Base-by-base conservation (phyloP, 2,329 filamentous ascomycete species). In the Xylaria multiplex region DNA sequence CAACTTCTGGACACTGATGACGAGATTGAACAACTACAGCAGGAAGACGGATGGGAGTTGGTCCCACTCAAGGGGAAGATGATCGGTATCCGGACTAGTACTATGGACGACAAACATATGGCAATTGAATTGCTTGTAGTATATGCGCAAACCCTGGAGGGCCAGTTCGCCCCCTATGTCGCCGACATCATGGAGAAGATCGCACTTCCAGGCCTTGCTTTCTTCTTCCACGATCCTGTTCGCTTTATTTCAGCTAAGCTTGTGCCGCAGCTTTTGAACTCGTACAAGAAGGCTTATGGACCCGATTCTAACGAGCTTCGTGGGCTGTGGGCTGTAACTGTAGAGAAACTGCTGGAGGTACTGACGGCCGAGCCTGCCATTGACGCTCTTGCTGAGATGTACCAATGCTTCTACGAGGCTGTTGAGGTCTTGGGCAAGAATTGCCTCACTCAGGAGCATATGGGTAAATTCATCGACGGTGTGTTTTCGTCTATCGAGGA, bases 171-270 rank as follows among this genome's bases (percentile, higher is more conserved):
- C 60, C 93, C 92, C 1, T 98, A 96, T 71, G 95, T 97, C 59
- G 85, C 90, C 50, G 91, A 97, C 66, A 96, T 97, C 65, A 96
- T 98, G 91, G 93, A 97, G 79, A 96, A 96, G 81, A 96, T 99
- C 76, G 95, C 94, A 1, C 84, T 99, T 24, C 95, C 96, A 7
- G 93, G 96, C 22, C 86, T 99, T 54, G 92, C 93, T 3, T 99
- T 99, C 85, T 99, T 98, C 85, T 99, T 99, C 88, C 96, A 99
- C 80, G 96, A 99, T 77, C 95, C 96, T 0, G 96, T 98, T 63
- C 90, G 96, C 60, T 95, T 96, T 59, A 94, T 96, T 42, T 97
- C 96, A 4, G 95, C 96, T 30, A 97, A 97, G 81, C 89, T 96
- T 72, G 92, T 99, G 6, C 96, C 96, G 16, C 93, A 97, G 78